Conservation (phyloP, 805 yeast genomes). For the Dipodascopsis uninucleata region DNA sequence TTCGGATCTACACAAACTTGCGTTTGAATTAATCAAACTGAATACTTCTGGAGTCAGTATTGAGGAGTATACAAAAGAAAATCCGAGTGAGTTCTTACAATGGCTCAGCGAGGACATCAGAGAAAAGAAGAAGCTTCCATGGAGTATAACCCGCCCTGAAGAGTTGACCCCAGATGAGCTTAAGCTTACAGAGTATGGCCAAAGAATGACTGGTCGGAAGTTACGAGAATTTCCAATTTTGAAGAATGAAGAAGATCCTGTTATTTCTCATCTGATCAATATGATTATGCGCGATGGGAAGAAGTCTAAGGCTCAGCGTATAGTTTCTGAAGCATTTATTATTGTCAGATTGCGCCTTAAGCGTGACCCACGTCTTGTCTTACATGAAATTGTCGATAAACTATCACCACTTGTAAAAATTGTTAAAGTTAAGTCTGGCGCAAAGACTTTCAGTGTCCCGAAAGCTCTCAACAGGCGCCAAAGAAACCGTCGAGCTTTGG, state of each 20-base stretch:
- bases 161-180: background rate
- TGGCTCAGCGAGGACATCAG: too few relatives aligned
- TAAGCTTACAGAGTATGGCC: background rate
- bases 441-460: constrained; percentile 77
- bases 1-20: too few relatives aligned
- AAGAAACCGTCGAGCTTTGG: constrained; percentile 79
- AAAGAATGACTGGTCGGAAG: too few relatives aligned
- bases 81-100: too few relatives aligned
- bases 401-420: constrained; percentile 82
- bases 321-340: constrained; percentile 73
- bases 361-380: constrained; percentile 71
- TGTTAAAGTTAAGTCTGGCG: constrained; percentile 74
- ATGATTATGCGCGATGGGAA: constrained; percentile 90
- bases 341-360: constrained; percentile 69
- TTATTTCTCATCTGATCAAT: constrained; percentile 56
- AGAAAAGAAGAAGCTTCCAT: too few relatives aligned
- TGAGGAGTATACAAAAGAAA: constrained; percentile 18
- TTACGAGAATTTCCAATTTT: constrained; percentile 10
- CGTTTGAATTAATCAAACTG: constrained; percentile 16
- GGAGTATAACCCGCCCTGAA: too few relatives aligned
- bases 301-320: constrained; percentile 72
- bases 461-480: constrained; percentile 78
- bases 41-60: constrained; percentile 15
- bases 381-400: constrained; percentile 70
- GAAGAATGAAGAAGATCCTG: constrained; percentile 16